These are phyloP conservation scores for Cyphellophora europaea DNA, from an alignment of 2,329 filamentous ascomycete species.

Conservation along the genomic window DNA sequence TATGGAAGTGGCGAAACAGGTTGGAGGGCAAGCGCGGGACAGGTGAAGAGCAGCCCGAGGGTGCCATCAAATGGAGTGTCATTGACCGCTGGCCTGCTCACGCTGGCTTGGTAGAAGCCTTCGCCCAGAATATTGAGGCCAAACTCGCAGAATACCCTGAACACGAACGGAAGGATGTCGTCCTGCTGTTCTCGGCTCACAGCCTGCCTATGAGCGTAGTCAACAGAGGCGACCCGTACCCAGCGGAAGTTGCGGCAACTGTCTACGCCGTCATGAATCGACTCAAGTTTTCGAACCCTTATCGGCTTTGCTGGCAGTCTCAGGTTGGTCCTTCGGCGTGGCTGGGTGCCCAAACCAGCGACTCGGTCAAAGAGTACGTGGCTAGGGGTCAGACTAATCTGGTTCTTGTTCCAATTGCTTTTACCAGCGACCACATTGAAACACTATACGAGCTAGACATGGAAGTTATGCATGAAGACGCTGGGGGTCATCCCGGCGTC, in stretches of 20 bases:
- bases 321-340: conserved; percentile 93
- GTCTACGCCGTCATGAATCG: conserved; percentile 95
- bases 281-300: conserved; percentile 78
- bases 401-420: conserved; percentile 86
- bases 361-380: conserved; percentile 80
- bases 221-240: conserved; percentile 91
- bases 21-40: conserved; percentile 66
- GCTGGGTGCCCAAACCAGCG: conserved; percentile 87
- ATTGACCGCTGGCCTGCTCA: conserved; percentile 98
- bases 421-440: conserved; percentile 98
- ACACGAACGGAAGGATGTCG: conserved; percentile 67
- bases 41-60: conserved; percentile 44
- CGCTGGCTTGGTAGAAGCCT: conserved; percentile 77
- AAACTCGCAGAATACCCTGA: conserved; percentile 76
- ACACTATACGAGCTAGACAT: conserved; percentile 89
- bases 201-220: conserved; percentile 96
- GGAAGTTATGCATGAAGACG: conserved; percentile 83
- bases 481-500: conserved; percentile 58
- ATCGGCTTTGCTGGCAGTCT: conserved; percentile 93
- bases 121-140: conserved; percentile 84
- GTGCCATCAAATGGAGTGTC: conserved; percentile 86
- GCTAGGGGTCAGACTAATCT: conserved; percentile 86
- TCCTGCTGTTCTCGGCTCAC: conserved; percentile 89
- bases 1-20: conserved; percentile 90
- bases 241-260: conserved; percentile 88